Conservation (phyloP, 2,329 filamentous ascomycete genomes). For the Cryphonectria parasitica region DNA sequence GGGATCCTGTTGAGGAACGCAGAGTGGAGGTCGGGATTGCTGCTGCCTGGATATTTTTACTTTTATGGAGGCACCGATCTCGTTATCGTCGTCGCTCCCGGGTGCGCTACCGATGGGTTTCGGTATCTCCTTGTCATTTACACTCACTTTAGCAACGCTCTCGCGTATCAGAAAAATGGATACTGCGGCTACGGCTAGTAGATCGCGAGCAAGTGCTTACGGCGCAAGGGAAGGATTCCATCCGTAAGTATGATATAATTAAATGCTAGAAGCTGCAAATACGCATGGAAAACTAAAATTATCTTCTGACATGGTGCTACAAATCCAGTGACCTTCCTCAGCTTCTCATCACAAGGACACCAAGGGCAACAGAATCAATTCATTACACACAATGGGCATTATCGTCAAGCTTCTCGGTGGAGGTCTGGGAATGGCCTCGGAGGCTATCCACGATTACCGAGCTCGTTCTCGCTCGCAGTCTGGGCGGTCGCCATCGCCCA, state of each 20-base stretch:
- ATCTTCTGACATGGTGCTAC: neutral
- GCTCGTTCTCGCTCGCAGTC: slow-evolving; percentile 25
- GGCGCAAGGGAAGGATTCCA: neutral
- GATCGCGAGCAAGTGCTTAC: neutral
- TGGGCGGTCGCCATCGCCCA: slow-evolving; percentile 10
- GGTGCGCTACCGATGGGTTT: neutral
- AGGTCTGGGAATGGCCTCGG: slow-evolving; percentile 32
- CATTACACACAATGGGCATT: slow-evolving; percentile 12
- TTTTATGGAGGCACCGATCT: neutral
- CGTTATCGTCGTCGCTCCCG: neutral
- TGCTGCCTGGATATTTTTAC: neutral
- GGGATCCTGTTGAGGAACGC: neutral
- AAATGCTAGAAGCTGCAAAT: neutral
- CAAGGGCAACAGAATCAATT: neutral
- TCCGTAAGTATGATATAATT: too few relatives aligned
- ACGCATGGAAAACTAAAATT: too few relatives aligned
- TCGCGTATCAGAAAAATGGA: neutral
- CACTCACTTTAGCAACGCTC: neutral
- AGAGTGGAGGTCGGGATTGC: neutral
- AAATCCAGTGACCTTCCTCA: neutral
- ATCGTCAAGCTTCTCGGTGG: slow-evolving; percentile 25
- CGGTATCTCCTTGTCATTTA: neutral
- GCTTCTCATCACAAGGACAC: neutral
- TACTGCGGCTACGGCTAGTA: neutral
- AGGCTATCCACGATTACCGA: slow-evolving; percentile 32